phyloP scores from a whole-genome alignment of 1,284 basidiomycete genomes.

The Cutaneotrichosporon dermatis region DNA sequence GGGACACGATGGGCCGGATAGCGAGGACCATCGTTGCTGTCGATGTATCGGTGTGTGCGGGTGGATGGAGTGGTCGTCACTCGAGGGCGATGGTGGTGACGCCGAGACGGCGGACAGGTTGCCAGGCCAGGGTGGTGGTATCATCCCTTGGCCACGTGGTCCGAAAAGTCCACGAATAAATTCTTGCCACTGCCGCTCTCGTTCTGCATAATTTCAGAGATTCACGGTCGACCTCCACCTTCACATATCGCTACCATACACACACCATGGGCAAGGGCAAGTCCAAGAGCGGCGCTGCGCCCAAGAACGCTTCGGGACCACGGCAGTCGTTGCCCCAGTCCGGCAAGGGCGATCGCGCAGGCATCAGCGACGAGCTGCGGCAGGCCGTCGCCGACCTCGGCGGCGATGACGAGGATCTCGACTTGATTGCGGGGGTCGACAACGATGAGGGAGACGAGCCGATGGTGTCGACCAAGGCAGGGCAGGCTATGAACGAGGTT shows the following conservation, averaged over 20 bases:
- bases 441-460: constrained; percentile 45
- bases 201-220: constrained; percentile 1
- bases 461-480: constrained; percentile 8
- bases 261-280: constrained; percentile 17
- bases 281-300: not conserved
- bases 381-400: constrained; percentile 54
- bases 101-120: not conserved
- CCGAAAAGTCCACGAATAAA: constrained; percentile 5
- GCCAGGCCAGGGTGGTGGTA: not conserved
- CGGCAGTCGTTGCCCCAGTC: constrained; percentile 2
- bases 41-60: not conserved
- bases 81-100: not conserved
- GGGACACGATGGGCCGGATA: constrained; percentile 49
- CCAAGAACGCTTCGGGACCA: not conserved
- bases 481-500: constrained; percentile 35
- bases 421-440: constrained; percentile 53
- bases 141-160: not conserved
- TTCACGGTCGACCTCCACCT: constrained; percentile 3
- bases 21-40: constrained; percentile 24
- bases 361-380: constrained; percentile 37
- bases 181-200: not conserved
- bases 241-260: not conserved
- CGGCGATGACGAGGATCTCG: constrained; percentile 55
- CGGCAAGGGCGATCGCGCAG: not conserved
- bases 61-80: not conserved